Base-by-base conservation (phyloP, 2,329 filamentous ascomycete species). In the Sporothrix curviconia region DNA sequence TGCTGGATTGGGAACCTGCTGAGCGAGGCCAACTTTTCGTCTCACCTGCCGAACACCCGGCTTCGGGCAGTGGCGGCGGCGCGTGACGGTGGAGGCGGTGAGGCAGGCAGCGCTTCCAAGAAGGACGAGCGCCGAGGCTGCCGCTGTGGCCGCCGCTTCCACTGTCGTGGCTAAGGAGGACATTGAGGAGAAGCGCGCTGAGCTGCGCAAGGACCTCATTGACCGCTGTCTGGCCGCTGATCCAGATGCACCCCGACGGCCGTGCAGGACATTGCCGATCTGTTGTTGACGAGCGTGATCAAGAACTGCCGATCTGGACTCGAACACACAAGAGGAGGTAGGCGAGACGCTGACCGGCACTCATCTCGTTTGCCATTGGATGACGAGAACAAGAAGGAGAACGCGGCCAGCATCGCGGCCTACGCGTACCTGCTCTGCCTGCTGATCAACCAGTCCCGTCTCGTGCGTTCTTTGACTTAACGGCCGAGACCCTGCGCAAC, bases 401-500 rank as follows among this genome's bases (percentile, higher is more conserved):
- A 81, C 58, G 78, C 78, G 4, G 74, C 73, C 60, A 81, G 78
- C 59, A 83, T 99, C 63, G 88, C 91, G 19, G 90, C 94, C 1
- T 96, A 95, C 72, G 91, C 94, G 17, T 92, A 99, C 71, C 79
- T 99, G 14, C 77, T 99, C 11, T 94, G 91, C 3, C 76, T 99
- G 37, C 83, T 97, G 55, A 79, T 97, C 17, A 90, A 95, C 66
- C 87, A 95, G 59, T 83, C 83, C 57, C 67, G 79, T 83, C 83
- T 57, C 67, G 79, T 34, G 73, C 81, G 5, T 96, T 97, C 70
- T 96, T 95, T 69, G 80, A 82, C 52, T 84, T 85, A 52, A 90
- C 89, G 17, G 72, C 92, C 17, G 82, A 86, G 28, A 85, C 86
- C 37, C 73, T 99, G 24, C 87, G 87, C 67, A 85, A 89, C 17